These are phyloP conservation scores for Peniophora sp. DNA, from an alignment of 1,284 basidiomycete species.

Conservation along the genomic window DNA sequence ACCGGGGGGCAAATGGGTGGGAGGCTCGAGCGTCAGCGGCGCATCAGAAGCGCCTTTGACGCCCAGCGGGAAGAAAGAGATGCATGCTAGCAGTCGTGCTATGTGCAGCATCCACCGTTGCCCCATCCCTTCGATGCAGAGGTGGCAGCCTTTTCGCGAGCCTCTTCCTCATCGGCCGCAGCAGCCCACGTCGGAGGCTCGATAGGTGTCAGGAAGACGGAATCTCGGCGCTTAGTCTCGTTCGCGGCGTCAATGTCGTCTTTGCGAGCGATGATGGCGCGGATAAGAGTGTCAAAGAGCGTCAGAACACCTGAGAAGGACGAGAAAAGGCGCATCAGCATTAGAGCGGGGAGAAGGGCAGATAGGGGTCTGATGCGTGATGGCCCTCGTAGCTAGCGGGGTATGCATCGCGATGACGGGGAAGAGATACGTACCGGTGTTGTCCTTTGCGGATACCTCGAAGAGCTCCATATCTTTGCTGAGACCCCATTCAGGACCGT, in stretches of 20 bases:
- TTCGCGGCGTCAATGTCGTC: conserved; percentile 75
- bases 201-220: conserved; percentile 60
- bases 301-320: conserved; percentile 56
- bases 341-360: too few relatives aligned
- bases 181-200: conserved; percentile 65
- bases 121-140: conserved; percentile 44
- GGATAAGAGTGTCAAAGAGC: conserved; percentile 70
- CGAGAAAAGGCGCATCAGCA: not conserved
- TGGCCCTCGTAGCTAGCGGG: not conserved
- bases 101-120: conserved; percentile 49
- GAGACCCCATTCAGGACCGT: conserved; percentile 66
- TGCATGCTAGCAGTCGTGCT: conserved; percentile 8
- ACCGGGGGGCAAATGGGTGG: too few relatives aligned
- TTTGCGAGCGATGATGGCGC: conserved; percentile 67
- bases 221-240: conserved; percentile 68
- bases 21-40: too few relatives aligned
- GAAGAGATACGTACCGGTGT: conserved; percentile 45
- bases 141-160: conserved; percentile 53
- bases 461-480: conserved; percentile 76
- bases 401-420: not conserved
- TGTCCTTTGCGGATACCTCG: conserved; percentile 82
- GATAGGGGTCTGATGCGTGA: not conserved
- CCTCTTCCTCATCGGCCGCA: conserved; percentile 75
- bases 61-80: not conserved
- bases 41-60: too few relatives aligned